Evolutionary conservation across 768 basidiomycete genomes (phyloP).

Genomic region (Podaxis sp.): DNA sequence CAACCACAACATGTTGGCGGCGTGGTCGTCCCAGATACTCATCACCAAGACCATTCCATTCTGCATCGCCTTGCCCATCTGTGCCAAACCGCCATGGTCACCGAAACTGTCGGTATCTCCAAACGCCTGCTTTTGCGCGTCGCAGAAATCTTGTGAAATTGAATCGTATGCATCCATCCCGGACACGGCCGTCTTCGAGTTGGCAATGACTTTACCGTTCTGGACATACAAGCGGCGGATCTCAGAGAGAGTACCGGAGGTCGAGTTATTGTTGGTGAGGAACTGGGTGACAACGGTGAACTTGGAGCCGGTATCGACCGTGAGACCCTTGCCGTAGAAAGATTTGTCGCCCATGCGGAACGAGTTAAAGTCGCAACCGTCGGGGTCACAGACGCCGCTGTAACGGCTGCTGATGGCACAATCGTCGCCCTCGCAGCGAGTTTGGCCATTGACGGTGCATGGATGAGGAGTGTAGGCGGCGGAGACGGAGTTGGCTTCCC

Average conservation of each 20-base stretch:
- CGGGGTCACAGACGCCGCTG: slow-evolving; percentile 19
- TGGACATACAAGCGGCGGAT: slow-evolving; percentile 23
- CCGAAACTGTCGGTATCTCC: slow-evolving; percentile 20
- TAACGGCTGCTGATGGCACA: slow-evolving; percentile 18
- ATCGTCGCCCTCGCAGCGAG: slow-evolving; percentile 19
- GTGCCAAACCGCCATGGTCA: slow-evolving; percentile 18
- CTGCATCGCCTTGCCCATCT: slow-evolving; percentile 17
- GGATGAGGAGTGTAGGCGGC: slow-evolving; percentile 24
- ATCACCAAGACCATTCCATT: slow-evolving; percentile 40
- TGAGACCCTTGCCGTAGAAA: slow-evolving; percentile 21
- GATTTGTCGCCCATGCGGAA: slow-evolving; percentile 21
- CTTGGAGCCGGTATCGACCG: slow-evolving; percentile 23
- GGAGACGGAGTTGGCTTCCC: slow-evolving; percentile 23
- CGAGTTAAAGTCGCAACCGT: slow-evolving; percentile 24
- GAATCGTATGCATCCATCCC: slow-evolving; percentile 16
- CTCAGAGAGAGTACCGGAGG: slow-evolving; percentile 20
- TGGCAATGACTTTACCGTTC: slow-evolving; percentile 21
- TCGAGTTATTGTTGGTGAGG: slow-evolving; percentile 21
- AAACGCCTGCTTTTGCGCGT: slow-evolving; percentile 17
- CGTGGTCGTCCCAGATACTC: slow-evolving; percentile 27
- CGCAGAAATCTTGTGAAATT: slow-evolving; percentile 18
- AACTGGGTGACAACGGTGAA: slow-evolving; percentile 25
- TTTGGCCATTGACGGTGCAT: slow-evolving; percentile 17
- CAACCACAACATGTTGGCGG: slow-evolving; percentile 41
- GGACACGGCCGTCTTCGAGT: slow-evolving; percentile 18